Conservation (phyloP, 805 yeast genomes). For the Teunomyces barrocoloradensis region DNA sequence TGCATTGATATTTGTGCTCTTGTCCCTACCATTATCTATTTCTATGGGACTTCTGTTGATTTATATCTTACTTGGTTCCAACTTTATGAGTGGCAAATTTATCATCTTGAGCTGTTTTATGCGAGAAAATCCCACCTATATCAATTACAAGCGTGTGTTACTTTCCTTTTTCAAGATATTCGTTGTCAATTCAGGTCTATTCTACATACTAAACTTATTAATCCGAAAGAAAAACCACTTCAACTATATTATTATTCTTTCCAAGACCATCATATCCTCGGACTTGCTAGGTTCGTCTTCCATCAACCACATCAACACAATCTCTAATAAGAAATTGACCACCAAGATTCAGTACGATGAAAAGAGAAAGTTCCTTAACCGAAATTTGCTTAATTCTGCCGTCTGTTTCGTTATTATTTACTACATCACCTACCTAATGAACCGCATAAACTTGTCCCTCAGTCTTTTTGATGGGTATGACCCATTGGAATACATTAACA, state of each 20-base stretch:
- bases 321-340: conserved; percentile 9
- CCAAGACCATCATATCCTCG: conserved; percentile 13
- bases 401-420: conserved; percentile 13
- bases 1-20: conserved; percentile 12
- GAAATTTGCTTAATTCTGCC: conserved; percentile 10
- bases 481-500: conserved; percentile 10
- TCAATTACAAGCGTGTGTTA: conserved; percentile 2
- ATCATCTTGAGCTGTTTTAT: conserved; percentile 7
- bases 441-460: conserved; percentile 13
- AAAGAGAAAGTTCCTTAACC: conserved; percentile 6
- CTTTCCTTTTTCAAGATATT: conserved; percentile 1
- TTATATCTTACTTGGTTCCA: conserved; percentile 12
- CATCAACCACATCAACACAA: conserved; percentile 11
- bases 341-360: conserved; percentile 11
- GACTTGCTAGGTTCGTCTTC: conserved; percentile 13
- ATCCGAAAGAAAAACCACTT: conserved; percentile 11
- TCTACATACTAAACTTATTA: conserved; percentile 3
- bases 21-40: conserved; percentile 12
- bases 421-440: conserved; percentile 12
- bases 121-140: conserved; percentile 4
- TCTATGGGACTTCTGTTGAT: conserved; percentile 10
- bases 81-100: conserved; percentile 13
- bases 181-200: conserved; percentile 5
- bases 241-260: conserved; percentile 13
- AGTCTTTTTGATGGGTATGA: conserved; percentile 7